phyloP scores from a whole-genome alignment of 176 grass and related monocot species.

The Bolboschoenus planiculmis region DNA sequence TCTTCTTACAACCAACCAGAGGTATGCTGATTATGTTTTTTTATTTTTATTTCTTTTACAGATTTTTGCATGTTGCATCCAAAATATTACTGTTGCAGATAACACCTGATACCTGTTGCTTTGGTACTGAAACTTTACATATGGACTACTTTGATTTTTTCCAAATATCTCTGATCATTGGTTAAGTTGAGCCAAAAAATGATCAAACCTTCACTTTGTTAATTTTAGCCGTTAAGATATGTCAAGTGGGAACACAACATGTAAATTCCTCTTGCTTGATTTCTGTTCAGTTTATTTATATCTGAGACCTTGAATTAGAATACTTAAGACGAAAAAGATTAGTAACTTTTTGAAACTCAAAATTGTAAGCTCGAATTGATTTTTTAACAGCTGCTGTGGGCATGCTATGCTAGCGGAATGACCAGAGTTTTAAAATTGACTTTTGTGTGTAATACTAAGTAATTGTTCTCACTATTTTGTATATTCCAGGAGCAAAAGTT shows the following conservation, averaged over 20 bases:
- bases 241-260: not conserved
- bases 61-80: not conserved
- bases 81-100: not conserved
- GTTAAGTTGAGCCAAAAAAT: not conserved
- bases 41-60: slow-evolving; percentile 1
- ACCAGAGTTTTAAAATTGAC: not conserved
- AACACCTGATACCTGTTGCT: slow-evolving; percentile 16
- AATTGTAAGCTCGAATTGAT: not conserved
- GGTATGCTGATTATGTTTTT: slow-evolving; percentile 41
- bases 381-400: not conserved
- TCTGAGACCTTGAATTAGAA: not conserved
- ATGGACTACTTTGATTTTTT: not conserved
- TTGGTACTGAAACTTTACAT: slow-evolving; percentile 16
- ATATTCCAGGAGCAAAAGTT: slow-evolving; percentile 93
- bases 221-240: not conserved
- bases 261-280: not conserved
- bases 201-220: not conserved
- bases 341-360: not conserved
- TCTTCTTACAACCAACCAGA: slow-evolving; percentile 87
- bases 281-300: not conserved
- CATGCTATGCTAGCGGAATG: not conserved
- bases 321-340: not conserved
- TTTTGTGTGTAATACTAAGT: not conserved
- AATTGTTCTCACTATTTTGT: slow-evolving; percentile 19
- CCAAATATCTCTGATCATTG: not conserved